Percentiles rank a stretch among this genome's conserved stretches.
phyloP scores from a whole-genome alignment of 768 basidiomycete genomes.

The Paxillus involutus region DNA sequence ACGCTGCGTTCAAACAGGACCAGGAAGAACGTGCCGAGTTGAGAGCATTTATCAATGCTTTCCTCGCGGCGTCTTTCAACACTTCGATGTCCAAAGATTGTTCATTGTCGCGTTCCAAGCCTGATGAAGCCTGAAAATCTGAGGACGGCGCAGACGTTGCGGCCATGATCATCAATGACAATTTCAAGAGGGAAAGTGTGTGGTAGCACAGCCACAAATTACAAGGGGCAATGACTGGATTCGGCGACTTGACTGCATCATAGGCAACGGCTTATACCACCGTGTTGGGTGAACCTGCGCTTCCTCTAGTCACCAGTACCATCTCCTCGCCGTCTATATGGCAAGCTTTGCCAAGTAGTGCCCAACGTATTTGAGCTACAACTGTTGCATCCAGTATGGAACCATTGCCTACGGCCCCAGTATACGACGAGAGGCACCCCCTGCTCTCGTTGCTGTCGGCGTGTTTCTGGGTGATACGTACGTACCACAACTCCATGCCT shows the following conservation, averaged over 20 bases:
- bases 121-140: conserved; percentile 36
- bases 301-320: neutral
- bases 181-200: conserved; percentile 3
- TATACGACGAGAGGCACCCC: conserved; percentile 55
- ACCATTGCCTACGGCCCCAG: conserved; percentile 10
- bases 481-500: conserved; percentile 31
- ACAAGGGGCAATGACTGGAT: conserved; percentile 6
- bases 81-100: conserved; percentile 55
- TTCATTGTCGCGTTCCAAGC: conserved; percentile 35
- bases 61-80: conserved; percentile 77
- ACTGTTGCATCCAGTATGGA: conserved; percentile 23
- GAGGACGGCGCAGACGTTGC: conserved; percentile 31
- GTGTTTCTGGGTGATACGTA: conserved; percentile 82
- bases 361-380: neutral
- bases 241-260: conserved; percentile 7
- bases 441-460: conserved; percentile 76
- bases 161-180: conserved; percentile 18
- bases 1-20: neutral
- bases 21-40: conserved; percentile 58
- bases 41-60: conserved; percentile 79
- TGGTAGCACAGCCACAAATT: conserved; percentile 30
- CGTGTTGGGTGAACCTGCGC: conserved; percentile 2
- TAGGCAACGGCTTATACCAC: neutral
- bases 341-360: neutral
- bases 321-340: neutral